Percentiles rank a stretch among this genome's conserved stretches.
These are phyloP conservation scores for Lasiosphaeris hirsuta DNA, from an alignment of 495 filamentous ascomycete genomes.

Conservation along the genomic window DNA sequence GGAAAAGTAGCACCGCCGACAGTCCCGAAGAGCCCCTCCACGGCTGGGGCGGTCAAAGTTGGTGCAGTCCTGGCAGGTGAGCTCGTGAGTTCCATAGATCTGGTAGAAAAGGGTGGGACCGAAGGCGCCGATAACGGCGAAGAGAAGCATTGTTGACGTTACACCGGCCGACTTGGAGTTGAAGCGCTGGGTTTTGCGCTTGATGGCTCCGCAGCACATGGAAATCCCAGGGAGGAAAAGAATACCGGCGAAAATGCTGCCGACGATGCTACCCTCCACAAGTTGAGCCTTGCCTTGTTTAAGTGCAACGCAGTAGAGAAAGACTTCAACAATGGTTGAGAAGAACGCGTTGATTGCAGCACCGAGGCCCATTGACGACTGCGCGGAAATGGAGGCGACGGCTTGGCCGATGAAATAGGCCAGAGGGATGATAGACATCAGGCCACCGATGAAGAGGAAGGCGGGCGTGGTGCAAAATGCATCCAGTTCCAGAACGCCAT, in stretches of 20 bases:
- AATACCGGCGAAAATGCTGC: slow-evolving; percentile 95
- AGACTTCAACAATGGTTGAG: slow-evolving; percentile 97
- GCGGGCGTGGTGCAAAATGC: slow-evolving; percentile 72
- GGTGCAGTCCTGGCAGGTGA: slow-evolving; percentile 79
- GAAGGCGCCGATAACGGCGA: slow-evolving; percentile 96
- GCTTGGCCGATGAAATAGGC: slow-evolving; percentile 99
- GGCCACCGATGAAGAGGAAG: slow-evolving; percentile 77
- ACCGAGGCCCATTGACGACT: slow-evolving; percentile 99
- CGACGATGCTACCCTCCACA: slow-evolving; percentile 94
- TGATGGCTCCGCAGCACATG: slow-evolving; percentile 98
- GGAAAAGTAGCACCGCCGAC: slow-evolving; percentile 88
- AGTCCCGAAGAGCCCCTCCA: slow-evolving; percentile 54
- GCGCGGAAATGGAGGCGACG: slow-evolving; percentile 97
- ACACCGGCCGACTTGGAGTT: slow-evolving; percentile 97
- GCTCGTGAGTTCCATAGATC: slow-evolving; percentile 95
- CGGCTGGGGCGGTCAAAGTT: slow-evolving; percentile 40
- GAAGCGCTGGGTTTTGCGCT: slow-evolving; percentile 97
- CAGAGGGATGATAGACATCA: slow-evolving; percentile 93
- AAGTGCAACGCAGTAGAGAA: slow-evolving; percentile 93
- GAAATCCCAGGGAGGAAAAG: slow-evolving; percentile 94
- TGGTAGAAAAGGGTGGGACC: slow-evolving; percentile 98
- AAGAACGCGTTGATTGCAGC: slow-evolving; percentile 99
- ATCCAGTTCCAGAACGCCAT: slow-evolving; percentile 61
- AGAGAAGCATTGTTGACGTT: slow-evolving; percentile 96
- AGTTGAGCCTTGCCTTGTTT: slow-evolving; percentile 88